A percentile compares a stretch with the other conserved stretches of the same genome.
phyloP scores from a whole-genome alignment of 495 filamentous ascomycete genomes.

The Podospora conica region DNA sequence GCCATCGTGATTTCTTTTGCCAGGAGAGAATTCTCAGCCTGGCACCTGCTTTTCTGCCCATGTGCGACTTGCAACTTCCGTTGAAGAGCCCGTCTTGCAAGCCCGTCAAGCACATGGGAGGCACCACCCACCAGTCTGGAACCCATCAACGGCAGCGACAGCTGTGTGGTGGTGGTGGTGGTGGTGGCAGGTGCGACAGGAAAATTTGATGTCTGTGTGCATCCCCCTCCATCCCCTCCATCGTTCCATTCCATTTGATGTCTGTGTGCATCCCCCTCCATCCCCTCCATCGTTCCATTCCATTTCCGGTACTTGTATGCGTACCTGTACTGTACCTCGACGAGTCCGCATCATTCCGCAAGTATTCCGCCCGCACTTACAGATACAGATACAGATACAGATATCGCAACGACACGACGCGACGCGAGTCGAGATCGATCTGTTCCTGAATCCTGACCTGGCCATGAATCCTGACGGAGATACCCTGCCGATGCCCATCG shows the following conservation, averaged over 20 bases:
- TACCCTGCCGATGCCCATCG: constrained; percentile 6
- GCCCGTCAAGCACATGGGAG: neutral
- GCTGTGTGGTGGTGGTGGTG: neutral
- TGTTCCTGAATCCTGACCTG: neutral
- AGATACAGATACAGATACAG: too few species aligned
- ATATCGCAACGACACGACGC: neutral
- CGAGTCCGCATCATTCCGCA: too few species aligned
- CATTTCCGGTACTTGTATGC: too few species aligned
- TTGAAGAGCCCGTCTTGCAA: neutral
- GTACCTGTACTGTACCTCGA: too few species aligned
- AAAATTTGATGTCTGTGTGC: neutral
- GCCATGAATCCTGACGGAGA: neutral
- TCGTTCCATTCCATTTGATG: neutral
- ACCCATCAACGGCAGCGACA: neutral
- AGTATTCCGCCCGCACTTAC: too few species aligned
- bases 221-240: too few species aligned
- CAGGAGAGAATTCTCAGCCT: neutral
- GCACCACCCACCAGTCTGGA: neutral
- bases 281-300: neutral
- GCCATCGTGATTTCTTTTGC: neutral
- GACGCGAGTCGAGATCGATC: neutral
- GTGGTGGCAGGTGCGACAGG: neutral
- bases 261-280: neutral
- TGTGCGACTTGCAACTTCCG: neutral
- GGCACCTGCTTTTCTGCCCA: neutral